Base-by-base conservation (phyloP, 768 basidiomycete species). In the Leccinum subgranulosum region DNA sequence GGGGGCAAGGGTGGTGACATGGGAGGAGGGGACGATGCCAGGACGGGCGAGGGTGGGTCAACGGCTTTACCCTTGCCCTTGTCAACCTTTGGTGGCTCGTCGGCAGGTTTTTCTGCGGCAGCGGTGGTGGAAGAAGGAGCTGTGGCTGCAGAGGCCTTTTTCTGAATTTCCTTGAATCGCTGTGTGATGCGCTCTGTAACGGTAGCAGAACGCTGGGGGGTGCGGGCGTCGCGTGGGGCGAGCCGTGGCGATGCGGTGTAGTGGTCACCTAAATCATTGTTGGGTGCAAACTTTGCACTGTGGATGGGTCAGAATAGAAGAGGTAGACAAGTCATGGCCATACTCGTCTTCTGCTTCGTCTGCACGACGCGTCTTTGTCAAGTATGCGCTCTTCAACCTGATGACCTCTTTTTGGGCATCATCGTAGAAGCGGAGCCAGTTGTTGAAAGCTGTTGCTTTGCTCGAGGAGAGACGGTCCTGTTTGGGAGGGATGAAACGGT, bases 281-380 rank as follows among this genome's bases (percentile, higher is more conserved):
- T 86, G 7, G 94, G 94, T 6, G 92, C 92, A 66, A 96, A 96
- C 66, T 91, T 92, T 43, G 84, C 90, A 70, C 94, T 96, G 66
- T 52, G 39, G 57, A 60, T 60, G 55, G 59, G 36, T 62, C 27
- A 68, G 57, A 14, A 36, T 28, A 25, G 3, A 33, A 10, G 7
- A n/a, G 12, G 34, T 27, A 45, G 50, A 53, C 29, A 46, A 51
- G 51, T 39, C 28, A 12, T 14, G 1, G 6, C 78, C 92, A 66
- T 73, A 96, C 94, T 96, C 94, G 69, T 97, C 94, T 69, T 93
- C 93, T 8, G 88, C 87, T 67, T 97, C 94, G 64, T 97, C 94
- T 15, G 94, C 94, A 41, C 83, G 82, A 54, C 91, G 83, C 0
- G 83, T 86, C 72, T 94, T 96, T 31, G 79, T 73, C 11, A 92